Conservation (phyloP, 345 rosid species). For the Clausena lansium region DNA sequence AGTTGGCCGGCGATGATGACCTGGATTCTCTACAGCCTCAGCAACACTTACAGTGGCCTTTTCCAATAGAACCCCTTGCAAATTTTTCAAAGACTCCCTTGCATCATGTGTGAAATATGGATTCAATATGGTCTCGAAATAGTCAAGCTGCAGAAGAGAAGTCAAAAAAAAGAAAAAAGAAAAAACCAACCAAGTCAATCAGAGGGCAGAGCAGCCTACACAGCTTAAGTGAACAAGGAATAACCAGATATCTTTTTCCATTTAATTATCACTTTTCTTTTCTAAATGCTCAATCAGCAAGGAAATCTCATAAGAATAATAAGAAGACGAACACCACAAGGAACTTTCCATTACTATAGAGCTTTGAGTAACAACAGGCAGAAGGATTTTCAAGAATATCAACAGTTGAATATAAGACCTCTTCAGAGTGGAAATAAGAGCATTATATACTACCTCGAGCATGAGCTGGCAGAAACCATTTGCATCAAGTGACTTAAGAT, state of each 20-base stretch:
- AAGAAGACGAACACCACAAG: neutral
- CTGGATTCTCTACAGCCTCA: slow-evolving; percentile 65
- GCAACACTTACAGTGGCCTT: slow-evolving; percentile 76
- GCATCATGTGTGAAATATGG: slow-evolving; percentile 82
- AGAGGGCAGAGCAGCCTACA: neutral
- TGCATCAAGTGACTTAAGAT: slow-evolving; percentile 70
- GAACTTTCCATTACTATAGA: neutral
- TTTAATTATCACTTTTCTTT: neutral
- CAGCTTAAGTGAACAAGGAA: neutral
- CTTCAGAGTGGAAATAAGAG: neutral
- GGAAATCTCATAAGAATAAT: neutral
- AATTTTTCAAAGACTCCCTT: slow-evolving; percentile 69
- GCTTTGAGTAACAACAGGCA: neutral
- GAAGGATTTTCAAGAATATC: neutral
- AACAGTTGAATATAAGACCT: slow-evolving; percentile 6
- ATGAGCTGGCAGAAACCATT: slow-evolving; percentile 98
- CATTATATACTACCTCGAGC: slow-evolving; percentile 73
- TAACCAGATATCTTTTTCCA: neutral
- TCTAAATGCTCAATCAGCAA: neutral
- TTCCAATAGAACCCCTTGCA: slow-evolving; percentile 84
- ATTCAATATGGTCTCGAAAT: slow-evolving; percentile 78
- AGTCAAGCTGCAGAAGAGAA: slow-evolving; percentile 79
- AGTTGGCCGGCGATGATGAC: slow-evolving; percentile 75
- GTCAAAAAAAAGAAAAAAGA: slow-evolving; percentile 13
- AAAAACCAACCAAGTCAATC: slow-evolving; percentile 8